Evolutionary conservation across 2,329 filamentous ascomycete genomes (phyloP), one percentile per base, ranked within the genome.

Genomic region (Exophiala calicioides): DNA sequence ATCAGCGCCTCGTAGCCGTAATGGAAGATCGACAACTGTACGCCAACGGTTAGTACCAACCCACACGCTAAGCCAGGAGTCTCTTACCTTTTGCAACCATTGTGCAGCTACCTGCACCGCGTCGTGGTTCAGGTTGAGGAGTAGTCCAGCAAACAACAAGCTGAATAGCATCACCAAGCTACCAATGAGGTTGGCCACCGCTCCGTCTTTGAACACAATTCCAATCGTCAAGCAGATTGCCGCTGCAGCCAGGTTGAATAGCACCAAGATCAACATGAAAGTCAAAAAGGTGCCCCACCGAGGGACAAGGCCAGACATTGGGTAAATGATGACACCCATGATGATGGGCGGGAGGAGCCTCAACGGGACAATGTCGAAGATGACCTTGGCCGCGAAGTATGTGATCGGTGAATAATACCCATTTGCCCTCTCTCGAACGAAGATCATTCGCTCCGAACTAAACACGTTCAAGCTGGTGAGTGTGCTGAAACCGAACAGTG

Each of bases 111-210:
- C 76, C 1, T 93, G 93, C 42, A 96, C 96, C 65, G 96, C 84
- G 26, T 59, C 57, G 31, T 58, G 56, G 38, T 58, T 58, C 65
- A 95, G 90, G 67, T 98, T 98, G 52, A 98, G 80, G 47, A 98
- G 76, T 49, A 98, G 82, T 47, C 93, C 93, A 1, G 90, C 91
- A 67, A 98, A 97, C 7, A 98, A 78, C 52, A 98, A 73, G 64
- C 88, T 95, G 76, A 98, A 98, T 6, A 98, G 77, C 93, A 98
- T 98, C 39, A 97, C 89, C 60, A 98, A 71, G 59, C 90, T 94
- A 43, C 91, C 93, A 50, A 98, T 87, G 54, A 98, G 68, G 67
- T 94, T 97, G 39, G 93, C 93, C 2, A 98, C 90, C 27, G 90
- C 86, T 23, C 81, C 81, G 61, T 98, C 93, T 61, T 87, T 88